Conservation (phyloP, 768 basidiomycete genomes). For the Dentipellis sp. region DNA sequence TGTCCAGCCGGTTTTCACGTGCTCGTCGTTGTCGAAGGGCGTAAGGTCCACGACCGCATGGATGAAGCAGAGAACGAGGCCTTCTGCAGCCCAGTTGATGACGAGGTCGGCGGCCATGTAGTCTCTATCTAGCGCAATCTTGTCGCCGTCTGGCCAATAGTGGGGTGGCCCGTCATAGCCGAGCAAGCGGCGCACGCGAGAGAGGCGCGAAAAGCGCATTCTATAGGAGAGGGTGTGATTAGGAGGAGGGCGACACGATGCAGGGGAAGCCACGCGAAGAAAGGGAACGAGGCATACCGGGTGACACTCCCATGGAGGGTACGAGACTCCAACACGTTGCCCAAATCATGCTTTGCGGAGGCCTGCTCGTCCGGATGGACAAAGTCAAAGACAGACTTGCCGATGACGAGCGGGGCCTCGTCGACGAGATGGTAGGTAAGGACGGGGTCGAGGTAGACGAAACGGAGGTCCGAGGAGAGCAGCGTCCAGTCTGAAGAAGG, state of each 20-base stretch:
- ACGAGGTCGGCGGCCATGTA: conserved; percentile 87
- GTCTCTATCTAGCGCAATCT: conserved; percentile 56
- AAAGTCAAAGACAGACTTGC: conserved; percentile 63
- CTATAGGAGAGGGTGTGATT: conserved; percentile 26
- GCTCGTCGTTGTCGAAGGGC: conserved; percentile 67
- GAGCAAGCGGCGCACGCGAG: conserved; percentile 62
- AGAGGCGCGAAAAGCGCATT: conserved; percentile 72
- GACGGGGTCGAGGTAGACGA: conserved; percentile 81
- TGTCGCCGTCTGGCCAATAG: conserved; percentile 57
- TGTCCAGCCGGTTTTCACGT: conserved; percentile 66
- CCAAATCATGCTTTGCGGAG: conserved; percentile 66
- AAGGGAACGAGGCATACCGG: conserved; percentile 32
- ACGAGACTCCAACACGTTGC: conserved; percentile 61
- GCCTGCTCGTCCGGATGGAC: conserved; percentile 81
- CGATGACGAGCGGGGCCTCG: conserved; percentile 61
- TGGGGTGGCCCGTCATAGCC: conserved; percentile 50
- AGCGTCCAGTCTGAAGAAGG: conserved; percentile 65
- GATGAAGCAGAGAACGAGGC: conserved; percentile 81
- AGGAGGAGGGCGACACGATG: neutral
- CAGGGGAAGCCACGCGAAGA: conserved; percentile 4
- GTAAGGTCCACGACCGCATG: conserved; percentile 73
- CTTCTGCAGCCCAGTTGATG: conserved; percentile 83
- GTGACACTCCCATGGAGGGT: conserved; percentile 82
- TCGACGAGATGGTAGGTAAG: conserved; percentile 61
- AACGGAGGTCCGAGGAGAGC: conserved; percentile 63